phyloP scores from a whole-genome alignment of 169 alveolate species.

The Cryptosporidium ryanae region DNA sequence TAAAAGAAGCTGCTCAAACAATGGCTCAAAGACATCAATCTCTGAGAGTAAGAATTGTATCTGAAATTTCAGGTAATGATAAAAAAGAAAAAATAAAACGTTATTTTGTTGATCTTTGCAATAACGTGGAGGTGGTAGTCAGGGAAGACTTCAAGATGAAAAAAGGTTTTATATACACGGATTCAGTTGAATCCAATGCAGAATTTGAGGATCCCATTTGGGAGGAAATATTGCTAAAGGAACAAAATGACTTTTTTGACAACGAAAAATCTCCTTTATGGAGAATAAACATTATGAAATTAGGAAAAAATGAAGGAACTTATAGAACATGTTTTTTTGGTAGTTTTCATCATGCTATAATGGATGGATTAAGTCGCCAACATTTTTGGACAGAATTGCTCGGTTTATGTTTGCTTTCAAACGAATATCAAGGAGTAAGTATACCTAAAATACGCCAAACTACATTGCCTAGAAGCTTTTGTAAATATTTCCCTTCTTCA shows the following conservation, averaged over 20 bases:
- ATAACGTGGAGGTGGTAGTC: conserved; percentile 39
- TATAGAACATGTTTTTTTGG: conserved; percentile 78
- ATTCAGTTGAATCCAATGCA: background rate
- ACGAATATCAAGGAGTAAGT: conserved; percentile 40
- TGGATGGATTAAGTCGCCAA: conserved; percentile 80
- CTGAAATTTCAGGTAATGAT: conserved; percentile 26
- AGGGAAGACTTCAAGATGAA: conserved; percentile 18
- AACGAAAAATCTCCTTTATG: conserved; percentile 65
- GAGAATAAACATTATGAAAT: conserved; percentile 52
- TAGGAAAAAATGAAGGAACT: conserved; percentile 14
- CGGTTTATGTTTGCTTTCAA: conserved; percentile 57
- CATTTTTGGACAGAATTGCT: conserved; percentile 78
- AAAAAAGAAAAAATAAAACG: conserved; percentile 25
- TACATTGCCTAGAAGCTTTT: conserved; percentile 55
- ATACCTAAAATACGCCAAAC: conserved; percentile 52
- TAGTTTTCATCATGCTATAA: conserved; percentile 79
- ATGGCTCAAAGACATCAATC: conserved; percentile 77
- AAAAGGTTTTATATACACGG: background rate
- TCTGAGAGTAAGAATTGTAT: conserved; percentile 71
- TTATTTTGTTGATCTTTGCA: conserved; percentile 55
- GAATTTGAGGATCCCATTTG: conserved; percentile 48
- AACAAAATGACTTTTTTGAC: conserved; percentile 65
- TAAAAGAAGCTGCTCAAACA: conserved; percentile 76
- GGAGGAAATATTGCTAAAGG: conserved; percentile 43
- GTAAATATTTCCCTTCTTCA: conserved; percentile 69